A percentile compares a stretch with the other conserved stretches of the same genome.
Evolutionary conservation across 352 stramenopile species (phyloP).

Genomic region (Globisporangium barbulae): DNA sequence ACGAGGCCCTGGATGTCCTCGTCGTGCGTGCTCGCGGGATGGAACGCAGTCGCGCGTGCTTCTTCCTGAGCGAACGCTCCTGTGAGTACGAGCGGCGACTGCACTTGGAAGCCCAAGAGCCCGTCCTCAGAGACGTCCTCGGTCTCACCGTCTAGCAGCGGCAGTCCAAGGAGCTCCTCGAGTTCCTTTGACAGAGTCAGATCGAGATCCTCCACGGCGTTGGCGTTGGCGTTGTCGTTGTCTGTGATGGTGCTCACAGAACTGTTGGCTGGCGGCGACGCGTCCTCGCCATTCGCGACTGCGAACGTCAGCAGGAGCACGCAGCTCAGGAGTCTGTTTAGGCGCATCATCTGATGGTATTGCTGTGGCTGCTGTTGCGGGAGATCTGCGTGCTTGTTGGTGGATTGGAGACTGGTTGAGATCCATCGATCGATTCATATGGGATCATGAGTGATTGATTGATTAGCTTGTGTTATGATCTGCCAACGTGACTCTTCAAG

Average conservation of each 20-base stretch:
- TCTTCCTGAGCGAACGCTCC: neutral
- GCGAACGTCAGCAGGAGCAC: conserved; percentile 6
- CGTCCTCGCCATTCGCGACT: conserved; percentile 1
- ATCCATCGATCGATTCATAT: neutral
- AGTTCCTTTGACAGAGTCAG: neutral
- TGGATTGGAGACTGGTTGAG: conserved; percentile 1
- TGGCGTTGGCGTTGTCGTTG: no score
- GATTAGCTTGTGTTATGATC: neutral
- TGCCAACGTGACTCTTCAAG: conserved; percentile 1
- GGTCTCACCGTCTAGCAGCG: neutral
- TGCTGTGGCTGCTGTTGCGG: neutral
- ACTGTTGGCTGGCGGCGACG: neutral
- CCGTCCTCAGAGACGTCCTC: conserved; percentile 1
- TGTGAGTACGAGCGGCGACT: neutral
- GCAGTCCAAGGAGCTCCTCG: conserved; percentile 1
- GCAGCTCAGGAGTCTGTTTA: neutral
- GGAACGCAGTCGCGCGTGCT: conserved; percentile 18
- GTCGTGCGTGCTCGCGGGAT: conserved; percentile 17
- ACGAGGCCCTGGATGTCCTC: conserved; percentile 34
- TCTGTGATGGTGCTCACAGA: neutral
- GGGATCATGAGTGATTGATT: neutral
- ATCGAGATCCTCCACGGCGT: neutral
- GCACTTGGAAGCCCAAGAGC: neutral
- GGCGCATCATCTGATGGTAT: conserved; percentile 1
- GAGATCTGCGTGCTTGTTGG: neutral